Conservation (phyloP, 768 basidiomycete genomes). For the Amanita molliuscula region DNA sequence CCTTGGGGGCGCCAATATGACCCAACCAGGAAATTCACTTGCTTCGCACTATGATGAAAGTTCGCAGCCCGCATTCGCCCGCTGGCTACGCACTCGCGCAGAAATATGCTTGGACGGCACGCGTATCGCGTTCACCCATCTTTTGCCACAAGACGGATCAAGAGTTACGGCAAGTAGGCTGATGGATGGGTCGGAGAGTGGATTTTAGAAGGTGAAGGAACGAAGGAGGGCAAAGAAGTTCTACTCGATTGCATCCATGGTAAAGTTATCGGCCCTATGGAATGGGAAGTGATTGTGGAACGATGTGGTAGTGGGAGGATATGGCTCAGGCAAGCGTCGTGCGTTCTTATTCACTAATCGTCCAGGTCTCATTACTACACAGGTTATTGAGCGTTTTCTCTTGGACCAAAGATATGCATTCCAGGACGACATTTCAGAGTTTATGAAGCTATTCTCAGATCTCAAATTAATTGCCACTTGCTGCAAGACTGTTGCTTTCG, state of each 20-base stretch:
- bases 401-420: neutral
- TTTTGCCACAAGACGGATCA: neutral
- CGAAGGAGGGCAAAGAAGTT: conserved; percentile 47
- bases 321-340: conserved; percentile 48
- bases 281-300: conserved; percentile 53
- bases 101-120: conserved; percentile 58
- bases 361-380: neutral
- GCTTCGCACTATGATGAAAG: conserved; percentile 29
- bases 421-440: neutral
- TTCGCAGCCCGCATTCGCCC: conserved; percentile 52
- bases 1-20: conserved; percentile 18
- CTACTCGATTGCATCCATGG: conserved; percentile 47
- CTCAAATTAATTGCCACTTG: neutral
- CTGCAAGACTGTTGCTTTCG: neutral
- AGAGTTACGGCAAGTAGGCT: conserved; percentile 21
- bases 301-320: conserved; percentile 47
- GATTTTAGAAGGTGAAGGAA: conserved; percentile 74
- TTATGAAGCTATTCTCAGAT: neutral
- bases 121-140: conserved; percentile 15
- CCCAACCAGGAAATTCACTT: conserved; percentile 38
- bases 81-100: conserved; percentile 49
- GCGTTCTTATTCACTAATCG: neutral
- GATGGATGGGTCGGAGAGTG: conserved; percentile 72
- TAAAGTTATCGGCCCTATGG: conserved; percentile 15
- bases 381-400: conserved; percentile 2